Conservation (phyloP, 495 filamentous ascomycete species). For the Trypethelium eluteriae region DNA sequence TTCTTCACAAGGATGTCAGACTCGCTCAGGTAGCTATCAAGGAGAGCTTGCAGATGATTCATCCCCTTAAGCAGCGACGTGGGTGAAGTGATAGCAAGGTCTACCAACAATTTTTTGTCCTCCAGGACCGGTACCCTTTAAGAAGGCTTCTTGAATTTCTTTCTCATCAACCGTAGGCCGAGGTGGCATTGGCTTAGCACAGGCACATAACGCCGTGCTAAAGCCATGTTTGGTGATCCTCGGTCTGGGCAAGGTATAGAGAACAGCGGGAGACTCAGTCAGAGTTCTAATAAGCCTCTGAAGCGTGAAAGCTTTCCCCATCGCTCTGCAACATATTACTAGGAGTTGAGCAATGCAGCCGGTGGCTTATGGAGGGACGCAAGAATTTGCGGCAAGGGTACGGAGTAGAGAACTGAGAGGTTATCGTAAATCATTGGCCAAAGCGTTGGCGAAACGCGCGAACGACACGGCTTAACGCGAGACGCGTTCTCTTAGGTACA, state of each 20-base stretch:
- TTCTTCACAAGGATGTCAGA: conserved; percentile 40
- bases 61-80: conserved; percentile 34
- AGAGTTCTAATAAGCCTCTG: neutral
- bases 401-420: no score
- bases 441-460: conserved; percentile 1
- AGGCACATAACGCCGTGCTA: neutral
- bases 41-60: neutral
- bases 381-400: no score
- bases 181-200: conserved; percentile 59
- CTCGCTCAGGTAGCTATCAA: neutral
- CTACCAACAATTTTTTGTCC: conserved; percentile 72
- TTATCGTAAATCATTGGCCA: neutral
- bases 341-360: neutral
- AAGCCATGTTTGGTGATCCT: neutral
- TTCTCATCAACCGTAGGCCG: conserved; percentile 65
- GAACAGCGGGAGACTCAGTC: neutral
- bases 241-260: neutral
- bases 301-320: neutral
- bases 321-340: neutral
- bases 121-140: conserved; percentile 87
- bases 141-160: conserved; percentile 74
- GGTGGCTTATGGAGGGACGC: neutral
- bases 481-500: neutral
- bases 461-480: conserved; percentile 5
- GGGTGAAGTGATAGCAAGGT: neutral